Percentiles rank a stretch among this genome's conserved stretches.
Evolutionary conservation across 2,329 filamentous ascomycete genomes (phyloP).

Genomic region (Sclerotinia sclerotiorum): DNA sequence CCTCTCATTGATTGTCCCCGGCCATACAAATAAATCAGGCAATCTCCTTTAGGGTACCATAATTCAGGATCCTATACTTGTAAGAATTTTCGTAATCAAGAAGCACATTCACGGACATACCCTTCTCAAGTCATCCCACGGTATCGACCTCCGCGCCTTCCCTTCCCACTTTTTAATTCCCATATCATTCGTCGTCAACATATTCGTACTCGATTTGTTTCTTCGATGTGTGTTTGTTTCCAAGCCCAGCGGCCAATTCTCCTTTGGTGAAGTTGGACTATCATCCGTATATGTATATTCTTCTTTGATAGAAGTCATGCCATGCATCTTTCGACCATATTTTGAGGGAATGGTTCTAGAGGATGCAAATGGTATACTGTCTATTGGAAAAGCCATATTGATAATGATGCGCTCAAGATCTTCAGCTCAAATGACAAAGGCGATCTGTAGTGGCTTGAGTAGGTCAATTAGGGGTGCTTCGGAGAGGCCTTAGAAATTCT

Average conservation of each 20-base stretch:
- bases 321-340: constrained; percentile 5
- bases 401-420: neutral
- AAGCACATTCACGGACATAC: constrained; percentile 40
- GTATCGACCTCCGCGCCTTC: constrained; percentile 35
- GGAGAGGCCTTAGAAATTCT: neutral
- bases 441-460: constrained; percentile 12
- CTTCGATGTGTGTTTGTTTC: constrained; percentile 12
- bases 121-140: constrained; percentile 48
- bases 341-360: neutral
- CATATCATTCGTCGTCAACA: constrained; percentile 28
- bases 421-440: neutral
- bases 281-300: neutral
- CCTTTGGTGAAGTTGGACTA: constrained; percentile 6
- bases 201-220: constrained; percentile 12
- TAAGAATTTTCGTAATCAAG: constrained; percentile 7
- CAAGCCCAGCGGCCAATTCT: constrained; percentile 17
- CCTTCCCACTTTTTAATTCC: constrained; percentile 44
- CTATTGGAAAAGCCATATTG: neutral
- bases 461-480: neutral
- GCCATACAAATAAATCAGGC: constrained; percentile 67
- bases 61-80: constrained; percentile 66
- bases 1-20: constrained; percentile 63
- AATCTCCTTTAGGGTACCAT: constrained; percentile 67
- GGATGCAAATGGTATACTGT: neutral
- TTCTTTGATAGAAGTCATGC: constrained; percentile 7